Conservation (phyloP, 306 rosid genomes). For the Lathyrus oleraceus region DNA sequence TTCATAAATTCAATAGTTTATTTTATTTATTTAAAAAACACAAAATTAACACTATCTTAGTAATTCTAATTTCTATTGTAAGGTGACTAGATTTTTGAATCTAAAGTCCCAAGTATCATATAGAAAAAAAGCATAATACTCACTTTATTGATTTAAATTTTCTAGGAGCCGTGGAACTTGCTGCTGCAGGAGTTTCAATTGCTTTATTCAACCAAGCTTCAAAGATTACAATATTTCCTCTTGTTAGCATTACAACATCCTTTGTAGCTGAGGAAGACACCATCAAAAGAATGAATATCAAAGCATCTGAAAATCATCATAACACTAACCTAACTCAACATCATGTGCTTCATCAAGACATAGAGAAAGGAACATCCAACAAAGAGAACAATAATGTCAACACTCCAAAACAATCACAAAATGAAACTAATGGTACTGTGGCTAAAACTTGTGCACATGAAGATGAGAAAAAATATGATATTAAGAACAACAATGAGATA, state of each 20-base stretch:
- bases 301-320: constrained; percentile 34
- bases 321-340: constrained; percentile 26
- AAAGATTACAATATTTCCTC: constrained; percentile 84
- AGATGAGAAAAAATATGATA: not conserved
- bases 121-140: too few relatives aligned
- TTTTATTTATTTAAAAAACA: too few relatives aligned
- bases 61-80: too few relatives aligned
- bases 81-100: too few relatives aligned
- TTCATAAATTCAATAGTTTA: too few relatives aligned
- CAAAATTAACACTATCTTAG: too few relatives aligned
- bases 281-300: constrained; percentile 37
- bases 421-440: constrained; percentile 28
- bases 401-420: constrained; percentile 11
- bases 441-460: not conserved
- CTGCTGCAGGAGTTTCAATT: constrained; percentile 88
- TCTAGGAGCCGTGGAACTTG: constrained; percentile 78
- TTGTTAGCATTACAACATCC: constrained; percentile 57
- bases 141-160: not conserved
- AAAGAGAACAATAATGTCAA: constrained; percentile 4
- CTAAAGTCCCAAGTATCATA: too few relatives aligned
- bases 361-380: constrained; percentile 43
- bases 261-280: constrained; percentile 92
- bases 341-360: constrained; percentile 37
- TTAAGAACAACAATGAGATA: constrained; percentile 29
- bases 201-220: constrained; percentile 96